phyloP scores from a whole-genome alignment of 345 rosid species.

The Populus euphratica region DNA sequence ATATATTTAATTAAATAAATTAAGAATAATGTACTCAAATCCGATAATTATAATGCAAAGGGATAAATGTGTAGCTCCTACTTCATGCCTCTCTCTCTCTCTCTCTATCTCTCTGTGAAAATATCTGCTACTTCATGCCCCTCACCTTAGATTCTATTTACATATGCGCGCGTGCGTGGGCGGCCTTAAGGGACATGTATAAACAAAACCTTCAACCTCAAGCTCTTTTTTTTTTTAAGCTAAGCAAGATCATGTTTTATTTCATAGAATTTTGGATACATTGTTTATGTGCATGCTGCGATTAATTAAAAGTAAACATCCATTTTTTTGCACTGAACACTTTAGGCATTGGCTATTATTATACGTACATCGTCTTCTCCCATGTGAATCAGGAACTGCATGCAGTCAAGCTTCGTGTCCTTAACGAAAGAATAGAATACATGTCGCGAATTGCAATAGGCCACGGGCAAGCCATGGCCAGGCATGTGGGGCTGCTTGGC shows the following conservation, averaged over 20 bases:
- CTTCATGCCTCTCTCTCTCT: too few relatives aligned
- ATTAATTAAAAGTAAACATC: neutral
- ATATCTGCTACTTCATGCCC: too few relatives aligned
- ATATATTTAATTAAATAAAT: too few relatives aligned
- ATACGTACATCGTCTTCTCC: conserved; percentile 1
- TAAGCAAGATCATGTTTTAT: neutral
- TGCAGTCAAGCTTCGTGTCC: conserved; percentile 13
- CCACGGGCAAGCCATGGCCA: conserved; percentile 28
- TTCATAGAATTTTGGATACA: neutral
- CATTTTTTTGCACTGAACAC: neutral
- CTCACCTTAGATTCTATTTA: too few relatives aligned
- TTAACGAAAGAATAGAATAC: conserved; percentile 7
- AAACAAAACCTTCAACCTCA: rapidly evolving
- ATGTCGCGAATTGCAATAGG: neutral
- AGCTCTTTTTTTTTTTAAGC: neutral
- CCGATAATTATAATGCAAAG: too few relatives aligned
- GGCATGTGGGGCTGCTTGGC: conserved; percentile 34
- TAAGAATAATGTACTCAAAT: too few relatives aligned
- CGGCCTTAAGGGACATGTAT: too few relatives aligned
- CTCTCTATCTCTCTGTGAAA: too few relatives aligned
- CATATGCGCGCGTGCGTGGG: too few relatives aligned
- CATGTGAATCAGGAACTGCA: conserved; percentile 10
- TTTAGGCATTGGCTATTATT: neutral
- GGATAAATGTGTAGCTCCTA: too few relatives aligned
- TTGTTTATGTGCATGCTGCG: neutral